These are phyloP conservation scores for Hemileccinum rubropunctum DNA, from an alignment of 768 basidiomycete genomes.

Conservation along the genomic window DNA sequence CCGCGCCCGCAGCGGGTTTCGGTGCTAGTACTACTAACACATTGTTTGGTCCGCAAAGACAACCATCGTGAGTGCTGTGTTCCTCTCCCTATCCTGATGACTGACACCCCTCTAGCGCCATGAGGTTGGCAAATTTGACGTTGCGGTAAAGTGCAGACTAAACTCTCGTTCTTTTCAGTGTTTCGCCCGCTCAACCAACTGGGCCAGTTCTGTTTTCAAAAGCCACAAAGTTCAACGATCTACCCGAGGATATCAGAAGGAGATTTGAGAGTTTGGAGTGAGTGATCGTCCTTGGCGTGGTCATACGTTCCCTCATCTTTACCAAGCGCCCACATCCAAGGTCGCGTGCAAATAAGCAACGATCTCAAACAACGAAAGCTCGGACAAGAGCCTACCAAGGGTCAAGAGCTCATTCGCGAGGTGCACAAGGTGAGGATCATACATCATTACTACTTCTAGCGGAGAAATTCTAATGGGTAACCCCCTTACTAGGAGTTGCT, in stretches of 20 bases:
- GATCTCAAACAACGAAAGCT: conserved; percentile 74
- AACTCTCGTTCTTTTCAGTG: conserved; percentile 14
- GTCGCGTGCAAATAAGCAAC: conserved; percentile 76
- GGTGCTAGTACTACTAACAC: conserved; percentile 7
- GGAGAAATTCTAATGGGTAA: background rate
- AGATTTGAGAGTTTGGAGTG: conserved; percentile 72
- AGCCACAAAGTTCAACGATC: conserved; percentile 78
- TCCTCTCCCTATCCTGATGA: background rate
- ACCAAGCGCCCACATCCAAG: conserved; percentile 65
- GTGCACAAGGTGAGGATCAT: conserved; percentile 57
- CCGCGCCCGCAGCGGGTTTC: background rate
- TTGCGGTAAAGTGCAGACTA: background rate
- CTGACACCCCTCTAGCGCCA: conserved; percentile 12
- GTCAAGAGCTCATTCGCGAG: conserved; percentile 62
- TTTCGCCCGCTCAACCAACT: conserved; percentile 29
- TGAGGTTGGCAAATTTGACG: conserved; percentile 23
- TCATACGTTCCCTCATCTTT: conserved; percentile 6
- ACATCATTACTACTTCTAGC: background rate
- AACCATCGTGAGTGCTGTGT: conserved; percentile 26
- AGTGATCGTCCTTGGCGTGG: conserved; percentile 17
- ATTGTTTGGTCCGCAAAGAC: conserved; percentile 32
- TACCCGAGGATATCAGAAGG: conserved; percentile 66
- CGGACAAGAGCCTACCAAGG: conserved; percentile 71
- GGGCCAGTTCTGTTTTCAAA: conserved; percentile 37
- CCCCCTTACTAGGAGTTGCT: conserved; percentile 54